A percentile compares a stretch with the other conserved stretches of the same genome.
phyloP scores from a whole-genome alignment of 306 rosid genomes.

The Trifolium pratense region DNA sequence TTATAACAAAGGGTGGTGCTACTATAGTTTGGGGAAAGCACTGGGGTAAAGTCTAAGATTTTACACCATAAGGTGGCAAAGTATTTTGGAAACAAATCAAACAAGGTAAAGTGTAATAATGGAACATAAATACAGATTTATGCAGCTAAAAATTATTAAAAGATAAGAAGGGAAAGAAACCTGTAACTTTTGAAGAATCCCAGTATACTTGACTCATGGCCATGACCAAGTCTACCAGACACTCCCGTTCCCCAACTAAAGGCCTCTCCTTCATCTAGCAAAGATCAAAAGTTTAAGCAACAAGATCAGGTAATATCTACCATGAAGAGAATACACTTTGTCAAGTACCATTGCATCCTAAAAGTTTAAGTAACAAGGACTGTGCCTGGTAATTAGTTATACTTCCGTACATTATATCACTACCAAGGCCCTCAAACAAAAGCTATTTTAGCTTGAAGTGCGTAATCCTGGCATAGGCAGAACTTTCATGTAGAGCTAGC shows the following conservation, averaged over 20 bases:
- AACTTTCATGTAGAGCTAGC: background rate
- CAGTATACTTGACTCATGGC: conserved; percentile 64
- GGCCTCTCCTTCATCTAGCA: conserved; percentile 77
- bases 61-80: conserved; percentile 6
- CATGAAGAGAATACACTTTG: conserved; percentile 30
- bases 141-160: background rate
- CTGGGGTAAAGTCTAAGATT: background rate
- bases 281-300: conserved; percentile 34
- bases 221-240: conserved; percentile 95
- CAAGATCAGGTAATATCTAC: background rate
- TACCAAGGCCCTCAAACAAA: conserved; percentile 3
- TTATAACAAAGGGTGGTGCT: background rate
- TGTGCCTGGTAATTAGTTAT: background rate
- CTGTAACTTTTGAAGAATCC: conserved; percentile 76
- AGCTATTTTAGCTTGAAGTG: background rate
- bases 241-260: conserved; percentile 94
- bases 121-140: conserved; percentile 5
- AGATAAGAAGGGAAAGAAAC: conserved; percentile 49
- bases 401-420: background rate
- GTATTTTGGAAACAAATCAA: conserved; percentile 1
- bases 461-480: background rate
- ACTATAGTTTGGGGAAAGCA: background rate
- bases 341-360: conserved; percentile 6
- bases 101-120: background rate
- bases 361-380: conserved; percentile 8